Percentiles rank a stretch among this genome's conserved stretches.
Conservation (phyloP, 2,329 filamentous ascomycete genomes). For the Penicillium sclerotigenum region DNA sequence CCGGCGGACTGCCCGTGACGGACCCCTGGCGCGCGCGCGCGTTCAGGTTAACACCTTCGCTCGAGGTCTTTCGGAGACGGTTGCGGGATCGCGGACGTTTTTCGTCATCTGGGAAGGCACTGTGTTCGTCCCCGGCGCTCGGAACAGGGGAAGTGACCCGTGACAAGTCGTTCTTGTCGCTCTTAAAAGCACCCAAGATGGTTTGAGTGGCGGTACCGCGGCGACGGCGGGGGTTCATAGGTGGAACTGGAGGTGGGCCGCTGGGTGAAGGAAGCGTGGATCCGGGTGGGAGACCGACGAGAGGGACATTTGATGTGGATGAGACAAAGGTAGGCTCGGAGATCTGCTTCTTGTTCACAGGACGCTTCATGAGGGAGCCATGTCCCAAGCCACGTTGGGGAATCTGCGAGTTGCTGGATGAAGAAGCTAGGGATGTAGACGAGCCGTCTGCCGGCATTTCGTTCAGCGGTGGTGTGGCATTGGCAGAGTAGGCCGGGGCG, state of each 20-base stretch:
- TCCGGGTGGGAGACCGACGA: conserved; percentile 56
- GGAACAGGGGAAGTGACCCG: conserved; percentile 23
- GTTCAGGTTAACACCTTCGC: conserved; percentile 47
- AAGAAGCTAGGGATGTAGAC: conserved; percentile 29
- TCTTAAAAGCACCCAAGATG: conserved; percentile 39
- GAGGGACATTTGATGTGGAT: conserved; percentile 57
- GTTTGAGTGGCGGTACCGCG: conserved; percentile 47
- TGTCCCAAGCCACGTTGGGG: conserved; percentile 32
- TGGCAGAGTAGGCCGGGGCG: conserved; percentile 48
- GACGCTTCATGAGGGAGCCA: conserved; percentile 50
- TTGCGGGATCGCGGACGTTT: conserved; percentile 37
- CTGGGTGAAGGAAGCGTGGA: conserved; percentile 53
- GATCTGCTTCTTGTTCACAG: conserved; percentile 60
- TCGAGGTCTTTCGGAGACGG: conserved; percentile 33
- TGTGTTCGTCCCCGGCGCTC: conserved; percentile 18
- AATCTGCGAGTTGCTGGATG: conserved; percentile 21
- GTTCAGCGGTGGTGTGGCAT: conserved; percentile 53
- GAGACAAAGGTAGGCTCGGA: conserved; percentile 56
- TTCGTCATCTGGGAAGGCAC: conserved; percentile 33
- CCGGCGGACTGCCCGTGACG: conserved; percentile 29
- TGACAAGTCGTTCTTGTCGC: conserved; percentile 33
- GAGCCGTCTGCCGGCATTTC: conserved; percentile 45
- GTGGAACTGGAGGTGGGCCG: conserved; percentile 53
- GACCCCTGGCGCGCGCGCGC: conserved; percentile 44
- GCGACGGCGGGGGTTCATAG: conserved; percentile 59